Evolutionary conservation across 495 filamentous ascomycete genomes (phyloP).

Genomic region (Podospora fimiseda): DNA sequence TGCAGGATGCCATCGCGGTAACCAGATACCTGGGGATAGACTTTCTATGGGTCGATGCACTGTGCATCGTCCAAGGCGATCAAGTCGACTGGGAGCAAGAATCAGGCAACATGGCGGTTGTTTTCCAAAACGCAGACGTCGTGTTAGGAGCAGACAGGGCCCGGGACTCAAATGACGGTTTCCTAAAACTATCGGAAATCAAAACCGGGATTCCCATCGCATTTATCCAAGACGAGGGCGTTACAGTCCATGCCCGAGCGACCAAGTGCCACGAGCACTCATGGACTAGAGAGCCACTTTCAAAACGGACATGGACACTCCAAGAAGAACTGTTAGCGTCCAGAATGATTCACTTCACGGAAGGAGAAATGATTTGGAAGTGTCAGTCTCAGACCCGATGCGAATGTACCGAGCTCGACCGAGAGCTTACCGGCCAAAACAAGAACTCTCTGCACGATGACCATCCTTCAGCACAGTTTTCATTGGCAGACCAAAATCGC

Average conservation of each 20-base stretch:
- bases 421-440: not conserved
- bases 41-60: slow-evolving; percentile 21
- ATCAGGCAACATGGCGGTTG: slow-evolving; percentile 1
- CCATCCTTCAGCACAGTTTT: not conserved
- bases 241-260: not conserved
- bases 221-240: not conserved
- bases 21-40: slow-evolving; percentile 9
- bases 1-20: slow-evolving; percentile 18
- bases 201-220: not conserved
- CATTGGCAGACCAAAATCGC: not conserved
- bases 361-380: not conserved
- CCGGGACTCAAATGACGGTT: not conserved
- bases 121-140: not conserved
- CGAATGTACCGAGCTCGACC: not conserved
- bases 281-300: not conserved
- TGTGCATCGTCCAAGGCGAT: slow-evolving; percentile 20
- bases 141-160: not conserved
- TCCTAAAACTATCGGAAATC: not conserved
- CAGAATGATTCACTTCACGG: not conserved
- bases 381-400: not conserved
- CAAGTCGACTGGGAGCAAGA: slow-evolving; percentile 2
- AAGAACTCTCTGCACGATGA: not conserved
- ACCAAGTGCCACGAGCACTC: not conserved
- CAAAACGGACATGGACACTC: not conserved
- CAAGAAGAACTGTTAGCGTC: not conserved